A percentile compares a stretch with the other conserved stretches of the same genome.
Conservation (phyloP, 805 yeast species). For the Candida maesae region DNA sequence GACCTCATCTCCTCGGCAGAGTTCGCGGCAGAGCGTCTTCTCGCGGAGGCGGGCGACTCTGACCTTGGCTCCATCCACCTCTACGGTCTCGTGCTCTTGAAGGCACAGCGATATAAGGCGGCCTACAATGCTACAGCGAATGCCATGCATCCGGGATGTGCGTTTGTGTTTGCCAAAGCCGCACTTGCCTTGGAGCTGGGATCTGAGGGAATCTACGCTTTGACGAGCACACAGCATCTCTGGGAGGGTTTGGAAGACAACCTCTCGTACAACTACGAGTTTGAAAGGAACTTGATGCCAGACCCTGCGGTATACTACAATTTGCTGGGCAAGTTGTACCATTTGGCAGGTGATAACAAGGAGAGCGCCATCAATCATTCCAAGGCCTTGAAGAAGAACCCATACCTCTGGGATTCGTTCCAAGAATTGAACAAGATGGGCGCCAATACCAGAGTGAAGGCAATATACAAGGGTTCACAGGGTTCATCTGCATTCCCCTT, state of each 20-base stretch:
- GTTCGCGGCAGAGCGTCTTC: conserved; percentile 77
- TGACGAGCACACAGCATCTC: conserved; percentile 34
- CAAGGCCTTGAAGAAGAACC: conserved; percentile 67
- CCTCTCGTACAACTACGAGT: conserved; percentile 35
- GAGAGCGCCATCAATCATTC: conserved; percentile 67
- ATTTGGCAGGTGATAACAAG: conserved; percentile 52
- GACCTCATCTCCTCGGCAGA: conserved; percentile 73
- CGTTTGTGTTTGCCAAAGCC: conserved; percentile 68
- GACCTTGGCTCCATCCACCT: conserved; percentile 60
- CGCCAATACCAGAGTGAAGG: conserved; percentile 58
- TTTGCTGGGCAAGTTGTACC: conserved; percentile 66
- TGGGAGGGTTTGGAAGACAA: conserved; percentile 31
- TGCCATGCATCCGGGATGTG: conserved; percentile 64
- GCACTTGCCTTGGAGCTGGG: conserved; percentile 52
- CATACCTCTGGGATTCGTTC: conserved; percentile 83
- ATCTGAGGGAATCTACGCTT: conserved; percentile 58
- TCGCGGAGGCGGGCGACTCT: conserved; percentile 46
- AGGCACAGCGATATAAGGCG: conserved; percentile 55
- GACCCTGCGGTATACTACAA: conserved; percentile 67
- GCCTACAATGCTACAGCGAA: conserved; percentile 52
- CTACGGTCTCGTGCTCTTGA: conserved; percentile 62
- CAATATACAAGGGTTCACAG: conserved; percentile 39
- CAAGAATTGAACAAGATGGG: conserved; percentile 72
- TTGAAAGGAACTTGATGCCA: conserved; percentile 40
- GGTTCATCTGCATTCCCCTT: conserved; percentile 18